Evolutionary conservation across 2,329 filamentous ascomycete genomes (phyloP).

Genomic region (Thelonectria olida): DNA sequence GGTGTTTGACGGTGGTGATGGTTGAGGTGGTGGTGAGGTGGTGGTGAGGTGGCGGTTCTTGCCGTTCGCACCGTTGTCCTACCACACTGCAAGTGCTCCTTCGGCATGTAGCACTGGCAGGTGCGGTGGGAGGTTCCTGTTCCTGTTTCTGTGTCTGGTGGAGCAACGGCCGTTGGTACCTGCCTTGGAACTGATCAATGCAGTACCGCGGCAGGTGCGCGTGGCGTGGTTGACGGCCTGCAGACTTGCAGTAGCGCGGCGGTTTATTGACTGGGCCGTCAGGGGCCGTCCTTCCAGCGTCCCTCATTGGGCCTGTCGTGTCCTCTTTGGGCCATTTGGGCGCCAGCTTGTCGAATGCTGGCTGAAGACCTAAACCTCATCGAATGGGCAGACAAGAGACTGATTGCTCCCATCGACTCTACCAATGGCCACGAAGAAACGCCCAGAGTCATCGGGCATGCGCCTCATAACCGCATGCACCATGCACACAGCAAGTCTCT

Average conservation of each 20-base stretch:
- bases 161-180: constrained; percentile 5
- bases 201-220: neutral
- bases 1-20: neutral
- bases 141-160: neutral
- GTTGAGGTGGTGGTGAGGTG: neutral
- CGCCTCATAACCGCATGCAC: no score
- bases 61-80: neutral
- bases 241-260: constrained; percentile 40
- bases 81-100: neutral
- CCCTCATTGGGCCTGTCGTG: neutral
- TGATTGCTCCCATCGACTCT: no score
- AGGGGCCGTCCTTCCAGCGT: constrained; percentile 6
- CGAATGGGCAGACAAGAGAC: no score
- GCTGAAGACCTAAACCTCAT: no score
- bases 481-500: neutral
- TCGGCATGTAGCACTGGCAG: neutral
- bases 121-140: constrained; percentile 3
- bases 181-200: neutral
- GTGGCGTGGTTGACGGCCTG: constrained; percentile 9
- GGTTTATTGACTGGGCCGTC: constrained; percentile 40
- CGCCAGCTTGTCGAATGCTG: no score
- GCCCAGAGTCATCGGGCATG: no score
- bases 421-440: no score
- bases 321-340: neutral
- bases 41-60: neutral